Evolutionary conservation across 192 early-diverging fungal species (phyloP).

Genomic region (Backusella circina): DNA sequence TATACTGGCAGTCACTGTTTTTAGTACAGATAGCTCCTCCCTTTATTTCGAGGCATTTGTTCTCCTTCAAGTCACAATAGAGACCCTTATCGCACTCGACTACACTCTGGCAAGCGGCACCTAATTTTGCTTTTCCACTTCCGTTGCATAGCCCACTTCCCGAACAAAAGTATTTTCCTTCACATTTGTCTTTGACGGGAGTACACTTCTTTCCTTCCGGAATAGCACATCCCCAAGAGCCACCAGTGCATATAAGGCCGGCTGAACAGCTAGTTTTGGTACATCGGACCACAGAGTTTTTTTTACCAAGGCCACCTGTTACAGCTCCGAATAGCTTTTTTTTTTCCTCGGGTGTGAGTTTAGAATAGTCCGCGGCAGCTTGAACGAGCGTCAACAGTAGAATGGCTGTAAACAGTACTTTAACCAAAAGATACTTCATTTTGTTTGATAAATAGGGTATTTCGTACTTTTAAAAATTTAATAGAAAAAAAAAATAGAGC

Average conservation of each 20-base stretch:
- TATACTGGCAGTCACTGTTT: neutral
- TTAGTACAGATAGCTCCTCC: neutral
- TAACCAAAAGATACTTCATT: neutral
- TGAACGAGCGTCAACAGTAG: neutral
- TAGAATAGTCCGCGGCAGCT: neutral
- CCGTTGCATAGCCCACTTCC: neutral
- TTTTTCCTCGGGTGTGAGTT: neutral
- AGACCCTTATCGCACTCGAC: neutral
- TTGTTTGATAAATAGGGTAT: neutral
- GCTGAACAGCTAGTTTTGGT: neutral
- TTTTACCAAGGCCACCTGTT: neutral
- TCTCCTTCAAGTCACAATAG: neutral
- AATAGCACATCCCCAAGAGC: neutral
- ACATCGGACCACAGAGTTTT: accelerated
- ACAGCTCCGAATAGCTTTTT: neutral
- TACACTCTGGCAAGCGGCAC: neutral
- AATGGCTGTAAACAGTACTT: neutral
- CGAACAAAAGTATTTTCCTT: neutral
- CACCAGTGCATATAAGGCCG: too few species aligned
- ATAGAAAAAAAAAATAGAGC: too few species aligned
- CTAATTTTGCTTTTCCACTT: neutral
- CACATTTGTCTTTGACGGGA: neutral
- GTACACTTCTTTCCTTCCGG: neutral
- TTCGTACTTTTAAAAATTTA: too few species aligned
- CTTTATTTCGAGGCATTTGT: neutral